Evolutionary conservation across 2,329 filamentous ascomycete genomes (phyloP), one percentile per base, ranked within the genome.

Genomic region (Colletotrichum tanaceti): DNA sequence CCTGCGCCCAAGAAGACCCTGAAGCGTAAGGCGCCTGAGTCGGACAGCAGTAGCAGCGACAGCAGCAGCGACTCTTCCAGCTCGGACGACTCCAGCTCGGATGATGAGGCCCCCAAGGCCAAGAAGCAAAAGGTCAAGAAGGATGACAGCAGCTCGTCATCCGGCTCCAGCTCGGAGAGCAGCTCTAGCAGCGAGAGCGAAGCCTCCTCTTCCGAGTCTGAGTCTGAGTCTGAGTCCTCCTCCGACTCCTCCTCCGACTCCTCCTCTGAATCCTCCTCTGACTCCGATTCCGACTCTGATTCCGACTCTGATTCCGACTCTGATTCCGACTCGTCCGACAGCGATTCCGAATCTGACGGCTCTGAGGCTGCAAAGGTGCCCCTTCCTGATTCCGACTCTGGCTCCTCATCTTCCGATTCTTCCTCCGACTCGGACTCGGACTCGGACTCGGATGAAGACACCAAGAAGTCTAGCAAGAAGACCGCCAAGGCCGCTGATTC

Each of bases 71-170:
- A 76, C 14, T 71, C 72, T 18, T 72, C 71, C 5, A 74, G 73
- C 50, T 80, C 79, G 3, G 77, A 77, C 64, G 79, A 80, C 55
- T 84, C 84, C 20, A 80, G 79, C 71, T 83, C 81, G 10, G 83
- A 84, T 46, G 81, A 81, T 47, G 81, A 85, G 66, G 78, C 78
- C 14, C 85, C 83, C 4, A 81, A 81, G 68, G 72, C 79, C 32
- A 90, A 90, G 81, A 89, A 88, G 78, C 76, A 77, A 70, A 84
- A 83, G 76, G 81, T 79, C 38, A 82, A 84, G 72, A 73, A 50
- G 18, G 63, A 62, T 24, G 61, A 46, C 41, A 80, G 74, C 55
- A 76, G 74, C 62, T 81, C 80, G 11, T 78, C 79, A 65, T 73
- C 74, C 39, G 81, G 80, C 58, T 77, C 76, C 14, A 73, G 76